Conservation (phyloP, 139 green algal genomes). For the Gonium pectorale region DNA sequence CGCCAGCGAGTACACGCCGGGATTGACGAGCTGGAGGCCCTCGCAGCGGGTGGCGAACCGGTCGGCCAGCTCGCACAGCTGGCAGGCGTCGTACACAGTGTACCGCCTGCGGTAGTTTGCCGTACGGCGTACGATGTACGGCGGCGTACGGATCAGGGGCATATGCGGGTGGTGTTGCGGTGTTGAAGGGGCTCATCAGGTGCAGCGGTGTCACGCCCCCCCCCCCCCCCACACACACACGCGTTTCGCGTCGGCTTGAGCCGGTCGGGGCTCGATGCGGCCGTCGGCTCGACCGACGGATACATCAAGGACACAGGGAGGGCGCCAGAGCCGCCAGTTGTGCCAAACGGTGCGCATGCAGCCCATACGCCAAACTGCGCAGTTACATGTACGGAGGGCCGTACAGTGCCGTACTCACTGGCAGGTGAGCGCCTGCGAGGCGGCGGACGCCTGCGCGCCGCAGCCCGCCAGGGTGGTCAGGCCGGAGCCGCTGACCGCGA, state of each 20-base stretch:
- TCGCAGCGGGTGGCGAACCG: conserved; percentile 13
- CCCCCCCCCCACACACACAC: background rate
- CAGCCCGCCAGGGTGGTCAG: conserved; percentile 1
- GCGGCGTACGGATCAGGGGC: background rate
- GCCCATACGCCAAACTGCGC: background rate
- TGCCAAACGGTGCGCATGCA: background rate
- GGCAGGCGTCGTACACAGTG: background rate
- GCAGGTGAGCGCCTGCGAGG: background rate
- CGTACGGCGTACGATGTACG: no score
- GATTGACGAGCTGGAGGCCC: conserved; percentile 5
- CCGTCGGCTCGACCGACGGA: background rate
- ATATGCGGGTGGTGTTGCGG: no score
- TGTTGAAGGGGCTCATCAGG: background rate
- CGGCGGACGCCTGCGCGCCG: background rate
- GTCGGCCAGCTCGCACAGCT: background rate
- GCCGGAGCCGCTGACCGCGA: background rate
- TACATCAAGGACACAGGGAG: background rate
- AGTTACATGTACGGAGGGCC: background rate
- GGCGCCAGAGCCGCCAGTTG: no score
- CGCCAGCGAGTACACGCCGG: background rate
- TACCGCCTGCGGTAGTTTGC: no score
- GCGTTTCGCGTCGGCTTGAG: background rate
- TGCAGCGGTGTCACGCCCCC: background rate
- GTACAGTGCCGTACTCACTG: background rate
- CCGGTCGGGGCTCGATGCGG: no score